A percentile compares a stretch with the other conserved stretches of the same genome.
These are phyloP conservation scores for Amphirosellinia nigrospora DNA, from an alignment of 495 filamentous ascomycete genomes.

Conservation along the genomic window DNA sequence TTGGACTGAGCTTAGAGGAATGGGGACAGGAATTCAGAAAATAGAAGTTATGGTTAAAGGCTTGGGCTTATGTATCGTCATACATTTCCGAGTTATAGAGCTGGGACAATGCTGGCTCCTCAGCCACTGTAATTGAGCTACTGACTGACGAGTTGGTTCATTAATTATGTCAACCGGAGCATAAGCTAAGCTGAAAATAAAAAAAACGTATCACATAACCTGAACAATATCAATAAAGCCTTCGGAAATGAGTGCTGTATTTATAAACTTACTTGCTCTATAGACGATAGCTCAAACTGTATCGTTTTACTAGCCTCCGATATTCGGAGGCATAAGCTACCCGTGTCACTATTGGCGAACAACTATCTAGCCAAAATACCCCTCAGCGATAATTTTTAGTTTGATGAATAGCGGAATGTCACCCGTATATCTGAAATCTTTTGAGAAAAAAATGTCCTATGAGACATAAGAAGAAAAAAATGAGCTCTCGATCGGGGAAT, in stretches of 20 bases:
- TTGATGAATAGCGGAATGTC: not conserved
- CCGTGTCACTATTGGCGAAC: too few species aligned
- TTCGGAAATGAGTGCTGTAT: not conserved
- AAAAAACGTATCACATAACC: not conserved
- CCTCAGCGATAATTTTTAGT: not conserved
- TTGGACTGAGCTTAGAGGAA: not conserved
- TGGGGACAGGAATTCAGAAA: conserved; percentile 13
- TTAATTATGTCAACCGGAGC: not conserved
- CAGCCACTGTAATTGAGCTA: not conserved
- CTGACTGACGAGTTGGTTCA: not conserved
- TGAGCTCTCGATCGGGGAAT: conserved; percentile 50
- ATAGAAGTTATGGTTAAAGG: conserved; percentile 17
- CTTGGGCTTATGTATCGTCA: not conserved
- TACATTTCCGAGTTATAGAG: too few species aligned
- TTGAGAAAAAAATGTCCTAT: not conserved
- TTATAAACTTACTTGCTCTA: not conserved
- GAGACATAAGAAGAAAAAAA: not conserved
- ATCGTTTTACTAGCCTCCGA: not conserved
- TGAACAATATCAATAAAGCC: not conserved
- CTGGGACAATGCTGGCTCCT: not conserved
- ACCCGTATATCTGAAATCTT: not conserved
- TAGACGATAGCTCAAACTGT: not conserved
- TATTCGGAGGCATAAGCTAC: not conserved
- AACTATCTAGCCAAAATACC: too few species aligned
- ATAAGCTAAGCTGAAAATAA: not conserved